Evolutionary conservation across 495 filamentous ascomycete species (phyloP), one percentile per base, ranked within the genome.

Genomic region (Penicillium herquei): DNA sequence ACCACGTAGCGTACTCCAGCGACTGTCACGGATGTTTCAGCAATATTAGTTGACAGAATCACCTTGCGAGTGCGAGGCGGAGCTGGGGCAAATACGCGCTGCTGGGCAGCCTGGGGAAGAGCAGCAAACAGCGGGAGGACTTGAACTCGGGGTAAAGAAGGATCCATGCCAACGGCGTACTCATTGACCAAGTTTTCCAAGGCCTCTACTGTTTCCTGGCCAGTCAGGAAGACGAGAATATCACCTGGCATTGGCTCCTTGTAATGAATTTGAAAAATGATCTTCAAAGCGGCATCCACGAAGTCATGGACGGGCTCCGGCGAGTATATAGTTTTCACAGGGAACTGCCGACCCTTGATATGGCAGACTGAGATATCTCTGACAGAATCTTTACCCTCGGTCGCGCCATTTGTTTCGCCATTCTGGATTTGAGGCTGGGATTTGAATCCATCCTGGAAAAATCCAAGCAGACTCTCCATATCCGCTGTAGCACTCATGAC

Each of bases 401-500:
- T 49, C 43, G 44, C 43, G 7, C 56, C 57, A 14, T 49, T 49
- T 17, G 39, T 41, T 0, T 17, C 21, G 3, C 42, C 52, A 21
- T 64, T 60, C 16, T 56, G 18, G 7, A 57, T 51, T 33, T 43
- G 37, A 16, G 34, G 46, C 62, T 70, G 47, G 51, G 45, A 39
- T 55, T 53, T 69, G 33, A 54, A 72, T 11, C 69, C 77, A 11
- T 73, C 74, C 41, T 81, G 78, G 64, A 96, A 96, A 70, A 96
- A 98, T 1, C 75, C 72, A 40, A 82, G 77, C 26, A 97, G 80
- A 51, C 75, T 84, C 54, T 91, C 87, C 58, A 94, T 84, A 68
- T 97, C 91, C 14, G 90, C 88, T 13, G 95, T 99, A 47, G 95
- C 95, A 75, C 91, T 96, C 95, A 99, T 99, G 59, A 97, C 83